Percentiles rank a stretch among this genome's conserved stretches.
phyloP scores from a whole-genome alignment of 306 rosid genomes.

The Sicyos baderoa region DNA sequence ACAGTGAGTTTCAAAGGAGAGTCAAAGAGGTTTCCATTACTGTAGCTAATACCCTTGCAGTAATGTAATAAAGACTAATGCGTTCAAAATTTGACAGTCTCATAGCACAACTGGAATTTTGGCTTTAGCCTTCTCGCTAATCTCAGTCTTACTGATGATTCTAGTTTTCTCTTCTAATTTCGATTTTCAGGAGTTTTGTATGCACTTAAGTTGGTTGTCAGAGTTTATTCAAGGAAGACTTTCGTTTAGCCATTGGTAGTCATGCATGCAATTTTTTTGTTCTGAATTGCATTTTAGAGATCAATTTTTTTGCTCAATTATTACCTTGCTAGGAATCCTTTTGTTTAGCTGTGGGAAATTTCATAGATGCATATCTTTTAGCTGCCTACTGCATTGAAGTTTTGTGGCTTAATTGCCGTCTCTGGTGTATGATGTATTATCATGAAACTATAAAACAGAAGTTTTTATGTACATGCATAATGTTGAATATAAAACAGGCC shows the following conservation, averaged over 20 bases:
- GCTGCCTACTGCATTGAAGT: background rate
- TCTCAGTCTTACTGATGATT: background rate
- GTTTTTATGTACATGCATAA: background rate
- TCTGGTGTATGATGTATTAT: background rate
- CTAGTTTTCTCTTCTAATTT: conserved; percentile 5
- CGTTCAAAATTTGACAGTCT: background rate
- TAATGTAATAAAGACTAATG: background rate
- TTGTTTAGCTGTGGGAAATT: background rate
- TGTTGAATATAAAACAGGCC: background rate
- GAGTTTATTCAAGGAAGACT: background rate
- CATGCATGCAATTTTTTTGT: background rate
- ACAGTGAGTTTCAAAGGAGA: too few species aligned
- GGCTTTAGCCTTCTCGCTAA: background rate
- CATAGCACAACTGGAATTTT: background rate
- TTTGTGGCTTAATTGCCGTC: background rate
- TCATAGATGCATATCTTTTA: background rate
- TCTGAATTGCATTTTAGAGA: background rate
- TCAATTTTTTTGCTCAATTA: background rate
- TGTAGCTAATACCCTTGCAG: too few species aligned
- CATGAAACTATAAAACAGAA: background rate
- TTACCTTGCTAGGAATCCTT: background rate
- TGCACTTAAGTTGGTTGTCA: background rate
- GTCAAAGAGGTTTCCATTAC: too few species aligned
- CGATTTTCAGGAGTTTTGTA: background rate
- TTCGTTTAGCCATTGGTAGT: background rate